Conservation (phyloP, 306 rosid species). For the Quercus bicolor region DNA sequence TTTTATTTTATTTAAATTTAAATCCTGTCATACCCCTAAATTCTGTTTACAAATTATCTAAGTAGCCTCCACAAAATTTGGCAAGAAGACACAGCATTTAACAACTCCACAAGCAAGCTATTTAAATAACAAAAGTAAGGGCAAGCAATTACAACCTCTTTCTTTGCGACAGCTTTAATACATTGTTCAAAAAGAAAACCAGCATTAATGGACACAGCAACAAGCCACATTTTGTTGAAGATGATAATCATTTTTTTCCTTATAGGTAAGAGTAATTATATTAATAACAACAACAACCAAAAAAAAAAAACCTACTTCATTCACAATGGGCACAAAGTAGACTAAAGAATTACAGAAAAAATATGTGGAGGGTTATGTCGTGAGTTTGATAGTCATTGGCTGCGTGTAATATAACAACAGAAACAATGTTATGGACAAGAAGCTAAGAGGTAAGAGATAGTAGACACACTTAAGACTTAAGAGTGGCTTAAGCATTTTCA, state of each 20-base stretch:
- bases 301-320: too few relatives aligned
- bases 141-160: neutral
- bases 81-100: neutral
- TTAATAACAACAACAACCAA: too few relatives aligned
- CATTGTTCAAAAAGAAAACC: neutral
- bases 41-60: neutral
- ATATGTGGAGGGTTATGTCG: too few relatives aligned
- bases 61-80: neutral
- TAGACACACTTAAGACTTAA: constrained; percentile 73
- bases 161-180: neutral
- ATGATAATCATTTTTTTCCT: neutral
- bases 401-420: too few relatives aligned
- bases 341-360: too few relatives aligned
- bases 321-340: too few relatives aligned
- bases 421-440: neutral
- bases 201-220: neutral
- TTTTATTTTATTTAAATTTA: too few relatives aligned
- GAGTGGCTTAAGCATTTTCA: constrained; percentile 96
- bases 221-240: neutral
- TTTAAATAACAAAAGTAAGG: neutral
- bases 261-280: too few relatives aligned
- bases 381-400: too few relatives aligned
- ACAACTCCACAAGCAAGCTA: neutral
- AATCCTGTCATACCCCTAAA: too few relatives aligned
- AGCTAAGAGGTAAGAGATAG: neutral